These are phyloP conservation scores for Paramecium bursaria DNA, from an alignment of 73 alveolate species.

Conservation along the genomic window DNA sequence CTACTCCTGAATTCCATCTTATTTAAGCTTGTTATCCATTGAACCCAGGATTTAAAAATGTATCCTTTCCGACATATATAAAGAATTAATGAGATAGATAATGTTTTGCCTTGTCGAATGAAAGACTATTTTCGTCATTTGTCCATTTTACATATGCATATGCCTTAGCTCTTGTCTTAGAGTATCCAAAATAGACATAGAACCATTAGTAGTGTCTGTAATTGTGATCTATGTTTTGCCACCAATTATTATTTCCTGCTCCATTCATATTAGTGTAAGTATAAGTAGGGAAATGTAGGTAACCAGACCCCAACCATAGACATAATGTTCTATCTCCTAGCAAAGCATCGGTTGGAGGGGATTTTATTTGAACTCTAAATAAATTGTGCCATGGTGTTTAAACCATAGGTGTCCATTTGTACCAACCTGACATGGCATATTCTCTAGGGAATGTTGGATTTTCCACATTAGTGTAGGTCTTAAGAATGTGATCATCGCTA, in stretches of 20 bases:
- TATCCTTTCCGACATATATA: slow-evolving; percentile 44
- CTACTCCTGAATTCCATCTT: slow-evolving; percentile 31
- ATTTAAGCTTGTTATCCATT: slow-evolving; percentile 22
- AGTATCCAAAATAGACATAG: slow-evolving; percentile 47
- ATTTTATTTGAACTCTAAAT: slow-evolving; percentile 17
- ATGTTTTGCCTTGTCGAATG: slow-evolving; percentile 48
- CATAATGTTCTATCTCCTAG: slow-evolving; percentile 55
- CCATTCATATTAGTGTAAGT: slow-evolving; percentile 61
- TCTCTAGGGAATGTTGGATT: slow-evolving; percentile 8
- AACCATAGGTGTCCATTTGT: slow-evolving; percentile 58
- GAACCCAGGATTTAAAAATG: slow-evolving; percentile 4
- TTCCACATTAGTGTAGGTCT: neutral
- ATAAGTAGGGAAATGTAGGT: slow-evolving; percentile 43
- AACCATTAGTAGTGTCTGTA: slow-evolving; percentile 44
- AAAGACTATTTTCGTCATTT: neutral
- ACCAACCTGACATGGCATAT: slow-evolving; percentile 59
- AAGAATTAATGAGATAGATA: slow-evolving; percentile 23
- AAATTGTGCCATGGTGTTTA: slow-evolving; percentile 40
- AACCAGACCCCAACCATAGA: slow-evolving; percentile 41
- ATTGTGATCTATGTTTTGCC: slow-evolving; percentile 53
- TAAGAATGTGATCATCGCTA: slow-evolving; percentile 11
- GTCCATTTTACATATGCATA: slow-evolving; percentile 31
- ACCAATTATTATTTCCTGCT: slow-evolving; percentile 59
- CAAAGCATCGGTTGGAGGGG: slow-evolving; percentile 37
- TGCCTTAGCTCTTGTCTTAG: neutral